phyloP scores from a whole-genome alignment of 352 stramenopile species.

The Pythium periplocum region DNA sequence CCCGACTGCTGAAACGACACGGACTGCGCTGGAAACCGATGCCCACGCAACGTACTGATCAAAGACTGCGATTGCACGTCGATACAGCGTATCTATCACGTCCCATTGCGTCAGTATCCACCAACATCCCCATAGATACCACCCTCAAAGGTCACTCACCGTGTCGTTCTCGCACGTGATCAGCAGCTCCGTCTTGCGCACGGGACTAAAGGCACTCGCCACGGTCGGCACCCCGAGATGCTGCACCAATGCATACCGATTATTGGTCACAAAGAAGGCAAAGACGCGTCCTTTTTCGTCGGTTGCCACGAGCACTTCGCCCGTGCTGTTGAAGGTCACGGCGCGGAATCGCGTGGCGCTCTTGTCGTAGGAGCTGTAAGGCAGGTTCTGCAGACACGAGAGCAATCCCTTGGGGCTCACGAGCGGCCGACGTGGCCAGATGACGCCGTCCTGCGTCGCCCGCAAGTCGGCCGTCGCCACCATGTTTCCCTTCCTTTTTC shows the following conservation, averaged over 20 bases:
- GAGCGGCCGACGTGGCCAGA: slow-evolving; percentile 67
- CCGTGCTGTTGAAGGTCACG: slow-evolving; percentile 61
- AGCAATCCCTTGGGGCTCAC: slow-evolving; percentile 67
- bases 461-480: slow-evolving; percentile 62
- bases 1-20: slow-evolving; percentile 71
- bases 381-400: slow-evolving; percentile 62
- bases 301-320: slow-evolving; percentile 56
- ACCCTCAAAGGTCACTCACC: slow-evolving; percentile 17
- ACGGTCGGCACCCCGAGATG: slow-evolving; percentile 55
- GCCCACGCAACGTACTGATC: slow-evolving; percentile 73
- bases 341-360: slow-evolving; percentile 41
- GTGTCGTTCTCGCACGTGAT: slow-evolving; percentile 82
- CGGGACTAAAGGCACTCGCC: slow-evolving; percentile 66
- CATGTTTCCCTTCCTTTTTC: slow-evolving; percentile 21
- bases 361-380: slow-evolving; percentile 55
- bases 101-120: background rate
- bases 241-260: slow-evolving; percentile 71
- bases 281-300: slow-evolving; percentile 81
- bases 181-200: slow-evolving; percentile 64
- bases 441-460: slow-evolving; percentile 60
- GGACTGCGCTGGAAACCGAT: slow-evolving; percentile 44
- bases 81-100: slow-evolving; percentile 50
- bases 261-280: slow-evolving; percentile 68
- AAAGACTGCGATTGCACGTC: slow-evolving; percentile 69
- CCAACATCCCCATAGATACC: too few relatives aligned